Evolutionary conservation across 2,329 filamentous ascomycete genomes (phyloP).

Genomic region (Sordariomycetes sp.): DNA sequence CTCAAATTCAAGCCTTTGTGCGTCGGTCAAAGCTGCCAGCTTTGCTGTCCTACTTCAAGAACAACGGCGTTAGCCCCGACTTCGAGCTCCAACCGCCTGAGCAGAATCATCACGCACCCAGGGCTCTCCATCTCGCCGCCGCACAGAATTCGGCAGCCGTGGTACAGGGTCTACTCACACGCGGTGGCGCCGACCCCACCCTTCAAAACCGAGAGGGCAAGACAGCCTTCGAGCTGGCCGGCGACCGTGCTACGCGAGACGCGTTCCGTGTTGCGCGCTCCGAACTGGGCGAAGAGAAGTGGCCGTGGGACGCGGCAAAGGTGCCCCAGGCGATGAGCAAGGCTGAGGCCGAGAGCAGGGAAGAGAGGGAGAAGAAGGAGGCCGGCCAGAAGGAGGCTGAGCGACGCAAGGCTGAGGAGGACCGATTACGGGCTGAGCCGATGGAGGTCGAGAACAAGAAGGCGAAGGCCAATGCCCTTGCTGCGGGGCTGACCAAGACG

Average conservation of each 20-base stretch:
- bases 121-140: slow-evolving; percentile 77
- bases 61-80: slow-evolving; percentile 60
- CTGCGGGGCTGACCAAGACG: slow-evolving; percentile 55
- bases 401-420: slow-evolving; percentile 64
- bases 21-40: slow-evolving; percentile 85
- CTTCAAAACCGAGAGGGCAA: slow-evolving; percentile 66
- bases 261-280: slow-evolving; percentile 82
- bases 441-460: slow-evolving; percentile 40
- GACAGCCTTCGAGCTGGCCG: slow-evolving; percentile 77
- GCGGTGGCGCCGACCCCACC: slow-evolving; percentile 67
- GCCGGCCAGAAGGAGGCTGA: slow-evolving; percentile 59
- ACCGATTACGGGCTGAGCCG: slow-evolving; percentile 57
- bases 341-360: slow-evolving; percentile 60
- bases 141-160: slow-evolving; percentile 70
- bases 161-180: slow-evolving; percentile 67
- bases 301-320: slow-evolving; percentile 69
- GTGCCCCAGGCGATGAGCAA: slow-evolving; percentile 65
- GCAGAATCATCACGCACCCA: slow-evolving; percentile 71
- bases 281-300: slow-evolving; percentile 67
- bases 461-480: slow-evolving; percentile 39
- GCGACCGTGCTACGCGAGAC: slow-evolving; percentile 78
- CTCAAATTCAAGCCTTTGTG: slow-evolving; percentile 80
- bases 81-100: slow-evolving; percentile 69
- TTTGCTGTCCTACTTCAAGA: slow-evolving; percentile 72
- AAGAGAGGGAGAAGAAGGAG: slow-evolving; percentile 61